Evolutionary conservation across 78 protist genomes (phyloP), one percentile per base, ranked within the genome.

Genomic region (Dictyostelium capitatum): DNA sequence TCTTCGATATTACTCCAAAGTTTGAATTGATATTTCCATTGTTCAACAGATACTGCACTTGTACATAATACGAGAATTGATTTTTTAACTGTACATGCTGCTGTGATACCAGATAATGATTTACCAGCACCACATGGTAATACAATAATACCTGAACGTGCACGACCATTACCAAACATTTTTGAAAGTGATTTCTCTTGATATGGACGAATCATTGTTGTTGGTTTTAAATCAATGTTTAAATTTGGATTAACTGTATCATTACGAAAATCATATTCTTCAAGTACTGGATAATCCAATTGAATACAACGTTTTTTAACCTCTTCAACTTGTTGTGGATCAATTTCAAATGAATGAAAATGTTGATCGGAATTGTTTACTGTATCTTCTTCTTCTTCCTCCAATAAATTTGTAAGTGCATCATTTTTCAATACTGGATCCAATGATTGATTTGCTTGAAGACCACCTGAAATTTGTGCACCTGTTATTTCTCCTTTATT

Each of bases 121-220:
- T 99, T 99, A 57, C 99, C 99, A 1, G 99, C 99, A 69, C 99
- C 99, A 80, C 99, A 99, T 7, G 99, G 99, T 10, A 99, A 92
- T 23, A 99, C 99, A 73, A 99, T 98, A 47, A 99, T 78, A 12
- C 99, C 99, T 5, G 98, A 97, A 32, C 99, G 96, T 32, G 99
- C 99, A 11, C 99, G 92, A 25, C 98, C 97, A 82, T 90, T 78
- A 53, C 98, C 97, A 62, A 99, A 99, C 99, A 98, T 98, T 82
- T 97, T 98, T 17, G 95, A 43, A 6, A 99, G 96, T 1, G 95
- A 41, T 43, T 97, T 95, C 83, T 96, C 98, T 93, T 98, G 99
- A 78, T 97, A 97, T 25, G 95, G 95, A 15, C 99, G 92, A 25
- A 98, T 79, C 65, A 57, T 64, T n/a, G 98, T 89, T 9, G 82